Conservation (phyloP, 768 basidiomycete species). For the Pleurotus giganteus region DNA sequence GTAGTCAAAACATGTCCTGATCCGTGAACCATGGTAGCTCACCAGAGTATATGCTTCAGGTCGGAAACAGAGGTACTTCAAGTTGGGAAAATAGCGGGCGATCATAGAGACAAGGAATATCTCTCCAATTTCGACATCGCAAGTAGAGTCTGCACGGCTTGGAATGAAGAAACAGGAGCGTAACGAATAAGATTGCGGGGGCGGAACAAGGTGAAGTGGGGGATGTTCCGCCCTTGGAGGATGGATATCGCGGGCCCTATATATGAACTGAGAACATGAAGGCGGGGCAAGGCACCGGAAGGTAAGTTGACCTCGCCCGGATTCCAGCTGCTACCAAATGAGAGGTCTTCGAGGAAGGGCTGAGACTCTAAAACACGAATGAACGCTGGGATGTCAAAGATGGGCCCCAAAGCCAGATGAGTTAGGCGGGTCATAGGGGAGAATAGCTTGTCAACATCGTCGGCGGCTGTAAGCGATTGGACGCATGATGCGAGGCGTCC, state of each 20-base stretch:
- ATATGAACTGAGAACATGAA: not conserved
- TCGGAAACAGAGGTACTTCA: not conserved
- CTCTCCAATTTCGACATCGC: too few species aligned
- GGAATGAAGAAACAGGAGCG: too few species aligned
- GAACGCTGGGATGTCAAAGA: not conserved
- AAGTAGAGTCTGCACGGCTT: not conserved
- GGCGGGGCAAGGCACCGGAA: not conserved
- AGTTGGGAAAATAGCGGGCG: not conserved
- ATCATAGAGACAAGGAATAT: too few species aligned
- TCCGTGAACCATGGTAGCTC: too few species aligned
- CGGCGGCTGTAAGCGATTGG: not conserved
- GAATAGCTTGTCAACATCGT: not conserved
- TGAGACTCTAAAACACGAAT: not conserved
- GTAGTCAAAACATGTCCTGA: too few species aligned
- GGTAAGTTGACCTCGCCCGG: not conserved
- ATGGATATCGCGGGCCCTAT: not conserved
- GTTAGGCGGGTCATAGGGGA: not conserved
- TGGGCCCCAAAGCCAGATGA: not conserved
- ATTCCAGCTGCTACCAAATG: not conserved
- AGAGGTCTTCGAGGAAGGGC: not conserved
- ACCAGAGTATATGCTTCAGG: too few species aligned
- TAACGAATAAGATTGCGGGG: not conserved
- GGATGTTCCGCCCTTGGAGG: not conserved
- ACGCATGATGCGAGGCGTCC: not conserved
- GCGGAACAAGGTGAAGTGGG: not conserved